These are phyloP conservation scores for Lithohypha guttulata DNA, from an alignment of 2,329 filamentous ascomycete species.

Conservation along the genomic window DNA sequence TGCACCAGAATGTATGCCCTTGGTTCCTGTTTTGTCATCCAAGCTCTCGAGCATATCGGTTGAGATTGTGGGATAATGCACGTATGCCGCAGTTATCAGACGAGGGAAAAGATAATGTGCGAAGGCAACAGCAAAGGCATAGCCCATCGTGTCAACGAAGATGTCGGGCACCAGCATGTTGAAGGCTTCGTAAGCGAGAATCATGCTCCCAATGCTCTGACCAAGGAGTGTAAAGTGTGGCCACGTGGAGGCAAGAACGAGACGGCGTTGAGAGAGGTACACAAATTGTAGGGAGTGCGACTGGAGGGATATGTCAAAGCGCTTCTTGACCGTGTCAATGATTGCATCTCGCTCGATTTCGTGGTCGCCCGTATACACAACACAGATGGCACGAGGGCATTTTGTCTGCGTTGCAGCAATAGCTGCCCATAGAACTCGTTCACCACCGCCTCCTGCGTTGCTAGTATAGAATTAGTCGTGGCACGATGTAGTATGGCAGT, in stretches of 20 bases:
- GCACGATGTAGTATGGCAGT: constrained; percentile 10
- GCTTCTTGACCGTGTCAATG: constrained; percentile 63
- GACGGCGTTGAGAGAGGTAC: constrained; percentile 78
- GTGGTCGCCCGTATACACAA: constrained; percentile 88
- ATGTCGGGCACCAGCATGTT: constrained; percentile 84
- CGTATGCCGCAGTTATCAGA: constrained; percentile 82
- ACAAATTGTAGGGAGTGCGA: constrained; percentile 75
- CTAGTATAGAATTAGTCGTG: constrained; percentile 35
- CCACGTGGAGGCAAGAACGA: constrained; percentile 78
- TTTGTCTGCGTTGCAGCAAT: constrained; percentile 79
- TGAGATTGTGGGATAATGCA: constrained; percentile 96
- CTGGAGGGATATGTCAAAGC: constrained; percentile 88
- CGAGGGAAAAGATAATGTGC: constrained; percentile 69
- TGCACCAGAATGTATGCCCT: constrained; percentile 73
- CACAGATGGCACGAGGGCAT: constrained; percentile 77
- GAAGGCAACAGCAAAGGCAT: constrained; percentile 78
- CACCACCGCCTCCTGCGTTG: constrained; percentile 91
- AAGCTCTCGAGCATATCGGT: constrained; percentile 92
- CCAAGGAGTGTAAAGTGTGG: constrained; percentile 85
- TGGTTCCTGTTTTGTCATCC: constrained; percentile 51
- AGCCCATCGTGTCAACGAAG: constrained; percentile 97
- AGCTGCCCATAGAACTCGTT: constrained; percentile 92
- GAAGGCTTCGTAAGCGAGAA: constrained; percentile 87
- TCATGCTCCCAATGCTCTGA: constrained; percentile 80
- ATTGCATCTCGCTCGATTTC: constrained; percentile 73